These are phyloP conservation scores for Furcasterigmium sp. DNA, from an alignment of 2,329 filamentous ascomycete species.

Conservation along the genomic window DNA sequence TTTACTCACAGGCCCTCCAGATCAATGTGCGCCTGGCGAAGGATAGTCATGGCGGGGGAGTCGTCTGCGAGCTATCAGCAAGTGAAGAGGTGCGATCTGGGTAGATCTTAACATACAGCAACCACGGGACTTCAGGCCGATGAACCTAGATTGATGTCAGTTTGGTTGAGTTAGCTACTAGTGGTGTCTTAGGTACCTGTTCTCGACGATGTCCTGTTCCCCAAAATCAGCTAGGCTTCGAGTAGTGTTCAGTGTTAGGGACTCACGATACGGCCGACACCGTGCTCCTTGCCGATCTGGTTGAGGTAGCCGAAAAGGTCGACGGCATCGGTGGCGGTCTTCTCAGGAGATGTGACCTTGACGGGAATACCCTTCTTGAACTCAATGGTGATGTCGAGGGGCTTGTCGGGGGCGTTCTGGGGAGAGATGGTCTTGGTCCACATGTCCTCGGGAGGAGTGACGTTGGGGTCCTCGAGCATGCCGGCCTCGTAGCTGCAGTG, in stretches of 20 bases:
- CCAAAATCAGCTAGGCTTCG: conserved; percentile 19
- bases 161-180: too few species aligned
- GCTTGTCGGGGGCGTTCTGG: conserved; percentile 56
- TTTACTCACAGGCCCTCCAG: conserved; percentile 53
- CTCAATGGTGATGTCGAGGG: conserved; percentile 58
- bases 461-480: conserved; percentile 55
- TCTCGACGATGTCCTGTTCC: conserved; percentile 38
- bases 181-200: too few species aligned
- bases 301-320: conserved; percentile 63
- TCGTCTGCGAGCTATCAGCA: conserved; percentile 8
- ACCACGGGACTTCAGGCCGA: conserved; percentile 35
- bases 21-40: conserved; percentile 25
- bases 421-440: conserved; percentile 60
- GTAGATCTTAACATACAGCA: conserved; percentile 52
- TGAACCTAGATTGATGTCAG: too few species aligned
- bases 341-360: conserved; percentile 53
- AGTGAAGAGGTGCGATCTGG: conserved; percentile 10
- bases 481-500: conserved; percentile 73
- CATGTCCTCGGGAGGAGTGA: conserved; percentile 61
- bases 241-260: background rate
- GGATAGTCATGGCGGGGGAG: conserved; percentile 18
- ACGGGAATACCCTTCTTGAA: conserved; percentile 64
- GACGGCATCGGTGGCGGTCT: conserved; percentile 56
- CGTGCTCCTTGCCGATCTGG: conserved; percentile 57
- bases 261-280: conserved; percentile 64